Percentiles rank a stretch among this genome's conserved stretches.
Evolutionary conservation across 345 rosid species (phyloP).

Genomic region (Camelina hispida): DNA sequence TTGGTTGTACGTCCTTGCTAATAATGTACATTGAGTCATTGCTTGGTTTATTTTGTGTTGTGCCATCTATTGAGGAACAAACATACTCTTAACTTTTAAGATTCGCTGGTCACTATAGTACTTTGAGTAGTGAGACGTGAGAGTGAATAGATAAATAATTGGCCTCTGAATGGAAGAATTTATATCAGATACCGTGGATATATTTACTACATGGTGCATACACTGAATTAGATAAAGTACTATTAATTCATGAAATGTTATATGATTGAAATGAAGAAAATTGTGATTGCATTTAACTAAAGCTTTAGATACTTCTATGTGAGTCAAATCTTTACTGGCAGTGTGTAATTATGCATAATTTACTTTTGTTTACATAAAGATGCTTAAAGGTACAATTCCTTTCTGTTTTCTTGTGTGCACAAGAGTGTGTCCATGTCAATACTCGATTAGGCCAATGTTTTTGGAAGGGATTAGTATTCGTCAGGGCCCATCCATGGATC

Average conservation of each 20-base stretch:
- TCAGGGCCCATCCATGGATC: background rate
- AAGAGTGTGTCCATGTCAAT: conserved; percentile 11
- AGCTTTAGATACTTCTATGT: background rate
- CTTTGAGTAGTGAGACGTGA: conserved; percentile 7
- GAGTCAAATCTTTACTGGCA: background rate
- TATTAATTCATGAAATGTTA: conserved; percentile 3
- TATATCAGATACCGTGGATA: background rate
- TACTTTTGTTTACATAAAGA: background rate
- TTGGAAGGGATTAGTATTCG: background rate
- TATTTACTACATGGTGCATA: background rate
- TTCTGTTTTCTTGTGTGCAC: conserved; percentile 16
- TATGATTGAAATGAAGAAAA: background rate
- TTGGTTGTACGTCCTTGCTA: conserved; percentile 1
- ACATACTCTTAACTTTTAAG: conserved; percentile 16
- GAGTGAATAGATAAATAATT: conserved; percentile 12
- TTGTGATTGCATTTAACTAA: background rate
- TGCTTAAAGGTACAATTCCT: background rate
- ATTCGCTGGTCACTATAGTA: background rate
- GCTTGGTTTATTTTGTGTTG: background rate
- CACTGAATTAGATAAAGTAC: conserved; percentile 1
- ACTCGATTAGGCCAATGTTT: background rate
- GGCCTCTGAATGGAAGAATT: background rate
- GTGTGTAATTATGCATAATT: conserved; percentile 9
- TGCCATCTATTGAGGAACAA: conserved; percentile 13
- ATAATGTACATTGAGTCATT: background rate